phyloP scores from a whole-genome alignment of 192 early-diverging fungal species.

The Polychytrium aggregatum region DNA sequence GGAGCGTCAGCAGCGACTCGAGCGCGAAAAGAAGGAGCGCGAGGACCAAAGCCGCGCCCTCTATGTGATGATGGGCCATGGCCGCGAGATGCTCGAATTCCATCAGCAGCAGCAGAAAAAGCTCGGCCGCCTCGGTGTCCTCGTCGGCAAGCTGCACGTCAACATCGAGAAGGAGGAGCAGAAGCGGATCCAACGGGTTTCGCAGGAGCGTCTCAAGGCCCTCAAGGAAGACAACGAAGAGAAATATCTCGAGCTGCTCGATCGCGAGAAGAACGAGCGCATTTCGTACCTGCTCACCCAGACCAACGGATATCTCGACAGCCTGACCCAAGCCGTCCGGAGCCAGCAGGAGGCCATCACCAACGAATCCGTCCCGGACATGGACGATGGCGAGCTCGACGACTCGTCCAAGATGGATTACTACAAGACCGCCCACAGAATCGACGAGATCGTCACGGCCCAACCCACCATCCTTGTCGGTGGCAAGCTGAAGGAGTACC shows the following conservation, averaged over 20 bases:
- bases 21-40: conserved; percentile 76
- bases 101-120: conserved; percentile 60
- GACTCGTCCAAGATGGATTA: conserved; percentile 48
- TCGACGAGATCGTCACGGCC: conserved; percentile 65
- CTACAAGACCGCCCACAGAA: conserved; percentile 77
- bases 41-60: conserved; percentile 70
- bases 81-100: conserved; percentile 51
- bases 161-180: conserved; percentile 90
- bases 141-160: conserved; percentile 65
- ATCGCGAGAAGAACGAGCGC: conserved; percentile 92
- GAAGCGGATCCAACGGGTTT: conserved; percentile 69
- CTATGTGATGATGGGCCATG: conserved; percentile 67
- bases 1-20: conserved; percentile 77
- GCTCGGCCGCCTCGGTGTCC: conserved; percentile 60
- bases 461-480: conserved; percentile 82
- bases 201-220: conserved; percentile 91
- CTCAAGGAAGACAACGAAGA: conserved; percentile 97
- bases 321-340: conserved; percentile 73
- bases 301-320: conserved; percentile 75
- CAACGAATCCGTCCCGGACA: conserved; percentile 38
- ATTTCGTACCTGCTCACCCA: conserved; percentile 84
- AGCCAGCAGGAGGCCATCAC: conserved; percentile 55
- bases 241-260: conserved; percentile 88
- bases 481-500: conserved; percentile 92
- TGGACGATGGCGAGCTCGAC: conserved; percentile 32